phyloP scores from a whole-genome alignment of 768 basidiomycete genomes.

The Cyclocybe cylindracea region DNA sequence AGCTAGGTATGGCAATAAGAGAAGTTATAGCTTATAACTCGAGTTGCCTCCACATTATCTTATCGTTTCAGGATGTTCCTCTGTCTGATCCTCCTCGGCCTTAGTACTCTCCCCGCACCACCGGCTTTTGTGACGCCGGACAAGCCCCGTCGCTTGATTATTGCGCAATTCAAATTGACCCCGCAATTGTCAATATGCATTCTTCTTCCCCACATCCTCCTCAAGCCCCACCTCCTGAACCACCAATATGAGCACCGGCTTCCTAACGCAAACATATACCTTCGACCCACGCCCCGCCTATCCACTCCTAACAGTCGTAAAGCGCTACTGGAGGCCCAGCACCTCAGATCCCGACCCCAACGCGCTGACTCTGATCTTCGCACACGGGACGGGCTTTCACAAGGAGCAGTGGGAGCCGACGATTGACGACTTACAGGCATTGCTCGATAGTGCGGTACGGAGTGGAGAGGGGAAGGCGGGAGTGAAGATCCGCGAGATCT shows the following conservation, averaged over 20 bases:
- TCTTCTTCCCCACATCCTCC: too few species aligned
- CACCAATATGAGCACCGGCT: slow-evolving; percentile 7
- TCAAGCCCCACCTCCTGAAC: too few species aligned
- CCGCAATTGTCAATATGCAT: too few species aligned
- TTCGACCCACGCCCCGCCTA: slow-evolving; percentile 57
- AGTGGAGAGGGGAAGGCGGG: slow-evolving; percentile 3
- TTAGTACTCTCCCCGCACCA: too few species aligned
- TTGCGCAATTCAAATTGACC: too few species aligned
- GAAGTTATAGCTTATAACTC: too few species aligned
- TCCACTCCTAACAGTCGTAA: slow-evolving; percentile 48
- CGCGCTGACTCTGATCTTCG: slow-evolving; percentile 48
- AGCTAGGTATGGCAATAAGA: too few species aligned
- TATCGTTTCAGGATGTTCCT: too few species aligned
- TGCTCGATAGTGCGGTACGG: slow-evolving; percentile 23
- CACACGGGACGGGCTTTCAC: slow-evolving; percentile 56
- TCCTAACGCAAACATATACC: slow-evolving; percentile 31
- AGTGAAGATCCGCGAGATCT: slow-evolving; percentile 45
- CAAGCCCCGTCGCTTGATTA: too few species aligned
- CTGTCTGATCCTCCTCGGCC: too few species aligned
- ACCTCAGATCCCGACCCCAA: slow-evolving; percentile 26
- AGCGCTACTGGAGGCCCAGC: slow-evolving; percentile 46
- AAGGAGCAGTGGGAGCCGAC: slow-evolving; percentile 65
- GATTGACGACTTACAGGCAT: slow-evolving; percentile 43
- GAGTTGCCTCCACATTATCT: too few species aligned
- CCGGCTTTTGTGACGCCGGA: too few species aligned